A percentile compares a stretch with the other conserved stretches of the same genome.
phyloP scores from a whole-genome alignment of 202 grass and related monocot genomes.

The Eragrostis tef region DNA sequence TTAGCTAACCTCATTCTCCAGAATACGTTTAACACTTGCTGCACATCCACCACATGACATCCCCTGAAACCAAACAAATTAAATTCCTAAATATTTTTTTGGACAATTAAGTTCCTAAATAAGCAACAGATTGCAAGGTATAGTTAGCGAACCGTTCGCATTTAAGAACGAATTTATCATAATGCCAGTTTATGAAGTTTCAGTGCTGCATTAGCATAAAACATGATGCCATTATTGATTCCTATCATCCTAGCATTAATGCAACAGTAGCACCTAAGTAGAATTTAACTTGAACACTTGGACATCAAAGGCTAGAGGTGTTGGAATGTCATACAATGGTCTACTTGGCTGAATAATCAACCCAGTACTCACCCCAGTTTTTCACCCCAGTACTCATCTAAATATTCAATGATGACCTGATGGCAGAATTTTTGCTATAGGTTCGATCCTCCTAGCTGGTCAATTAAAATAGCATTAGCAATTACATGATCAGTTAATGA shows the following conservation, averaged over 20 bases:
- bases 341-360: background rate
- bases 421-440: background rate
- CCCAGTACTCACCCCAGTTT: background rate
- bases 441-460: background rate
- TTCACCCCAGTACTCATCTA: background rate
- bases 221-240: background rate
- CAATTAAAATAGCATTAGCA: background rate
- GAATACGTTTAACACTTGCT: constrained; percentile 84
- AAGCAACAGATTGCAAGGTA: constrained; percentile 21
- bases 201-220: background rate
- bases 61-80: constrained; percentile 64
- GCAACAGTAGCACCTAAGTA: constrained; percentile 14
- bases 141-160: background rate
- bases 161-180: background rate
- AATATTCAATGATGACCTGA: background rate
- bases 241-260: background rate
- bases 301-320: background rate
- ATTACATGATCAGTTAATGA: background rate
- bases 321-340: background rate
- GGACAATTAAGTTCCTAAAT: constrained; percentile 33
- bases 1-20: constrained; percentile 81
- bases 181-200: background rate
- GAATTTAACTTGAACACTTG: background rate
- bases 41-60: constrained; percentile 97
- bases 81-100: constrained; percentile 29